Percentiles rank a stretch among this genome's conserved stretches.
Evolutionary conservation across 208 protist species (phyloP).

Genomic region (Trypanosoma lewisi): DNA sequence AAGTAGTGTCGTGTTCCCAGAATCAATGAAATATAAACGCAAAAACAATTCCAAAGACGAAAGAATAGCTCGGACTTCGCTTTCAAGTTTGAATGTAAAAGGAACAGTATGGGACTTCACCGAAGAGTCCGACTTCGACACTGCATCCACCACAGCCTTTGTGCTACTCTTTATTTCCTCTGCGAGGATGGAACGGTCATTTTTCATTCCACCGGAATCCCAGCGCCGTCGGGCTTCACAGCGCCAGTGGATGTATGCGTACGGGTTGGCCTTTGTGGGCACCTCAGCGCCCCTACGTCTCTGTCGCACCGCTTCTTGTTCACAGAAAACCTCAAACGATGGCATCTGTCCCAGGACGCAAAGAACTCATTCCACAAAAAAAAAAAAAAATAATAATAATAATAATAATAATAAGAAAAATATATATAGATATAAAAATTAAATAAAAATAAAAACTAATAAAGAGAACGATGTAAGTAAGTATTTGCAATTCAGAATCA

Average conservation of each 20-base stretch:
- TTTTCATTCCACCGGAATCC: not conserved
- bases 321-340: constrained; percentile 47
- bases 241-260: constrained; percentile 41
- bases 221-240: constrained; percentile 30
- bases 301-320: constrained; percentile 32
- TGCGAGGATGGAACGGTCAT: not conserved
- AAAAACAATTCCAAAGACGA: constrained; percentile 43
- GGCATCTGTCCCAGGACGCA: constrained; percentile 20
- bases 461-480: not conserved
- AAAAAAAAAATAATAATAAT: constrained; percentile 19
- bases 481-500: not conserved
- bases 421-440: not conserved
- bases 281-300: constrained; percentile 25
- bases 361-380: constrained; percentile 30
- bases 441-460: constrained; percentile 10
- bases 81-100: constrained; percentile 8
- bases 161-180: constrained; percentile 2
- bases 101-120: constrained; percentile 3
- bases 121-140: not conserved
- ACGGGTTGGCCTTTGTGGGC: constrained; percentile 24
- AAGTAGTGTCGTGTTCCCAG: constrained; percentile 23
- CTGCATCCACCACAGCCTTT: constrained; percentile 4
- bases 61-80: constrained; percentile 31
- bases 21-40: constrained; percentile 38
- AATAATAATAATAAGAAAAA: not conserved